A percentile compares a stretch with the other conserved stretches of the same genome.
phyloP scores from a whole-genome alignment of 495 filamentous ascomycete genomes.

The Amphirosellinia nigrospora region DNA sequence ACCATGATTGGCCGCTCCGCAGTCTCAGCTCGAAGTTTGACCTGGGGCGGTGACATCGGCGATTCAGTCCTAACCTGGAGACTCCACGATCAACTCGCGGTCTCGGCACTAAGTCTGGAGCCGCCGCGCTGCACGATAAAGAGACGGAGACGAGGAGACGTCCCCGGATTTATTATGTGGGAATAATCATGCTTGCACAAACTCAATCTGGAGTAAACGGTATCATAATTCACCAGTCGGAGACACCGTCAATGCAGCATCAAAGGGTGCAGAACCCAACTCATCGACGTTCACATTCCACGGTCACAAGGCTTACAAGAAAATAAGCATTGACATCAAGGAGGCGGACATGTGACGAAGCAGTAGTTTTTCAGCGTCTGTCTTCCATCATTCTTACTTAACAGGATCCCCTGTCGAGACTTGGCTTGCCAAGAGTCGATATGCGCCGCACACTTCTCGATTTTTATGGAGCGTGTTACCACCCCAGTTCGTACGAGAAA shows the following conservation, averaged over 20 bases:
- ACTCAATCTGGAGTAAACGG: slow-evolving; percentile 5
- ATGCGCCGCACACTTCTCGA: not conserved
- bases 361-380: slow-evolving; percentile 3
- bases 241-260: not conserved
- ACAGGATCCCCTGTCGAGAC: slow-evolving; percentile 26
- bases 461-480: slow-evolving; percentile 21
- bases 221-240: not conserved
- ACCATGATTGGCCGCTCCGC: slow-evolving; percentile 39
- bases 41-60: slow-evolving; percentile 22
- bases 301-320: slow-evolving; percentile 15
- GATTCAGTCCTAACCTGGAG: slow-evolving; percentile 31
- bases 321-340: slow-evolving; percentile 22
- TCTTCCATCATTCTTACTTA: slow-evolving; percentile 17
- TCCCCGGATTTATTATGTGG: slow-evolving; percentile 19
- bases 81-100: slow-evolving; percentile 36
- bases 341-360: slow-evolving; percentile 21
- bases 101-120: slow-evolving; percentile 33
- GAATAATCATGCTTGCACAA: slow-evolving; percentile 12
- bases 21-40: slow-evolving; percentile 32
- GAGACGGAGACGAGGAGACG: slow-evolving; percentile 18
- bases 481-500: slow-evolving; percentile 10
- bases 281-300: slow-evolving; percentile 8
- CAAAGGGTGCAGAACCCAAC: not conserved
- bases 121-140: slow-evolving; percentile 31
- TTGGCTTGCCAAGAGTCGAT: slow-evolving; percentile 18